These are phyloP conservation scores for Coffea humblotiana DNA, from an alignment of 305 asterid species.

Conservation along the genomic window DNA sequence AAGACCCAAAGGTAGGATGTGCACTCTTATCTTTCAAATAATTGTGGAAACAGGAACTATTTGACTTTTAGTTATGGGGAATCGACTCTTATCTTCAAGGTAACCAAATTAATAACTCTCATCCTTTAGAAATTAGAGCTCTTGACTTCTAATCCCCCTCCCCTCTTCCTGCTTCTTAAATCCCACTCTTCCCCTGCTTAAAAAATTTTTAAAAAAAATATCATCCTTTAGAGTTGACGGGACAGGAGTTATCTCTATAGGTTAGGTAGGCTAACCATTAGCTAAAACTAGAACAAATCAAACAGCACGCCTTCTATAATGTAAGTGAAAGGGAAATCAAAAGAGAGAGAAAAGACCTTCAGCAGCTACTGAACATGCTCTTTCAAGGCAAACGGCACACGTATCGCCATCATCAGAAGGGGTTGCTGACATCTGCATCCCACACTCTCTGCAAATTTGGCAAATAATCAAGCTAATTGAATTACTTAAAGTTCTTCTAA, in stretches of 20 bases:
- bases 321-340: neutral
- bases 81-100: neutral
- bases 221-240: neutral
- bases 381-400: slow-evolving; percentile 92
- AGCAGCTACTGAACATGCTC: slow-evolving; percentile 87
- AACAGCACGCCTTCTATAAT: neutral
- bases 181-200: too few species aligned
- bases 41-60: neutral
- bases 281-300: neutral
- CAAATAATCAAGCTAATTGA: slow-evolving; percentile 9
- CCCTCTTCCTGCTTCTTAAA: too few species aligned
- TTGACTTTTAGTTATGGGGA: neutral
- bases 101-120: neutral
- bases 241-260: neutral
- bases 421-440: slow-evolving; percentile 66
- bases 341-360: slow-evolving; percentile 47
- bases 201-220: too few species aligned
- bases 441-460: slow-evolving; percentile 64
- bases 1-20: too few species aligned
- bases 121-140: neutral
- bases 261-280: neutral
- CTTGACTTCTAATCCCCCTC: too few species aligned
- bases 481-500: neutral
- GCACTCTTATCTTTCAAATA: neutral
- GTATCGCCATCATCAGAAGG: slow-evolving; percentile 66